Evolutionary conservation across 2,329 filamentous ascomycete genomes (phyloP).

Genomic region (Camillea tinctor): DNA sequence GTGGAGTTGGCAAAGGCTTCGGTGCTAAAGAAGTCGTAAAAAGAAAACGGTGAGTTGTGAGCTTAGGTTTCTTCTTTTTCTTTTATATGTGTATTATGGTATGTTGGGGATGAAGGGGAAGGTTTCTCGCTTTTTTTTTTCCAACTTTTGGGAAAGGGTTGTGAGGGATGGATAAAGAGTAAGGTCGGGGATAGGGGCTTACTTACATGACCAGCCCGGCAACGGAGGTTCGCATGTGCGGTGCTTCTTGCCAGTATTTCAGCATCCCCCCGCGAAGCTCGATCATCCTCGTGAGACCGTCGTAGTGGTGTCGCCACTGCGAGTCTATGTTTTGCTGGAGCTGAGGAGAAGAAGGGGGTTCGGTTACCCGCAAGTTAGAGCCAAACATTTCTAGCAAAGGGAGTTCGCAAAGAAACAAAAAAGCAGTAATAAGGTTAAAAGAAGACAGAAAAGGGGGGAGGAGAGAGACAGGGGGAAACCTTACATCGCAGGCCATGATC

Average conservation of each 20-base stretch:
- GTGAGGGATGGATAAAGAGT: no score
- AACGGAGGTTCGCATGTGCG: conserved; percentile 8
- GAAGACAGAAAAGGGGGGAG: not conserved
- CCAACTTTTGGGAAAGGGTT: no score
- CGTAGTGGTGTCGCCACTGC: conserved; percentile 33
- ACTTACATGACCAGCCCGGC: conserved; percentile 28
- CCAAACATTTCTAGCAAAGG: no score
- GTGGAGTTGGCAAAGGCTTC: conserved; percentile 34
- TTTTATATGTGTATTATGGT: no score
- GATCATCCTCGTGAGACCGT: conserved; percentile 29
- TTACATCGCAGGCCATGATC: conserved; percentile 31
- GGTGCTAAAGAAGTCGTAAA: conserved; percentile 14
- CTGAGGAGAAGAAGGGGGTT: conserved; percentile 1
- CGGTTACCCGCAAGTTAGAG: no score
- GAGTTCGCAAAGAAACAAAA: no score
- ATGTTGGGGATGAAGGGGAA: no score
- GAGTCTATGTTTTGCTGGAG: not conserved
- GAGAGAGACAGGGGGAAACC: conserved; percentile 2
- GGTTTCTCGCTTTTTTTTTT: no score
- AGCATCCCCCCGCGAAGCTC: conserved; percentile 31
- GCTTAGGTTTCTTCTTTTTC: no score
- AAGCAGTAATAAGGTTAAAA: no score
- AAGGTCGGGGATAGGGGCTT: not conserved
- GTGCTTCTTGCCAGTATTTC: conserved; percentile 12
- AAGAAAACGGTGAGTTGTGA: no score